A percentile compares a stretch with the other conserved stretches of the same genome.
Conservation (phyloP, 352 stramenopile species). For the Globisporangium parvum region DNA sequence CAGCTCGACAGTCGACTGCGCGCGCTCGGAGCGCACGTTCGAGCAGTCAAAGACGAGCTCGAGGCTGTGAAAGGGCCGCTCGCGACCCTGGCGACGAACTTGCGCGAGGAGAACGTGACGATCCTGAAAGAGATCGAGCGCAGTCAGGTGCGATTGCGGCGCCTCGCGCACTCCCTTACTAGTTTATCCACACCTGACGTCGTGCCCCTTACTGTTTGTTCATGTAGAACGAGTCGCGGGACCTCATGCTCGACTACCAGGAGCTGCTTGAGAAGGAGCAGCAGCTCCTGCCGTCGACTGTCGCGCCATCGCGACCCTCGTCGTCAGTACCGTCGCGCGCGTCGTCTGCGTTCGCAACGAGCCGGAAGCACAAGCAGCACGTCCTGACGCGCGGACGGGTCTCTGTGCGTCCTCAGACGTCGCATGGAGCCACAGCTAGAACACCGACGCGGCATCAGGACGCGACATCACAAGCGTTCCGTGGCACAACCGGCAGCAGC, state of each 20-base stretch:
- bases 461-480: too few species aligned
- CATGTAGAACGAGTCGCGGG: conserved; percentile 42
- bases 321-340: conserved; percentile 11
- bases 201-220: too few species aligned
- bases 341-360: conserved; percentile 14
- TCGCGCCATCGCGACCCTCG: conserved; percentile 27
- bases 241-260: conserved; percentile 68
- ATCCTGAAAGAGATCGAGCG: conserved; percentile 64
- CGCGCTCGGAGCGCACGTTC: conserved; percentile 20
- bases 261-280: conserved; percentile 43
- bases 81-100: conserved; percentile 44
- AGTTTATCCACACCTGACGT: too few species aligned
- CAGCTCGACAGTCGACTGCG: conserved; percentile 28
- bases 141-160: conserved; percentile 32
- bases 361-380: conserved; percentile 44
- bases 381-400: conserved; percentile 21
- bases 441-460: too few species aligned
- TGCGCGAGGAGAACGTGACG: conserved; percentile 62
- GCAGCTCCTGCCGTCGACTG: conserved; percentile 11
- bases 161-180: not conserved
- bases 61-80: conserved; percentile 47
- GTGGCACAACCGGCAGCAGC: too few species aligned
- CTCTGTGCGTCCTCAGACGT: conserved; percentile 21
- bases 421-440: not conserved
- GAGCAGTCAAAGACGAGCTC: conserved; percentile 31